Conservation (phyloP, 208 protist genomes). For the Crithidia mellificae region DNA sequence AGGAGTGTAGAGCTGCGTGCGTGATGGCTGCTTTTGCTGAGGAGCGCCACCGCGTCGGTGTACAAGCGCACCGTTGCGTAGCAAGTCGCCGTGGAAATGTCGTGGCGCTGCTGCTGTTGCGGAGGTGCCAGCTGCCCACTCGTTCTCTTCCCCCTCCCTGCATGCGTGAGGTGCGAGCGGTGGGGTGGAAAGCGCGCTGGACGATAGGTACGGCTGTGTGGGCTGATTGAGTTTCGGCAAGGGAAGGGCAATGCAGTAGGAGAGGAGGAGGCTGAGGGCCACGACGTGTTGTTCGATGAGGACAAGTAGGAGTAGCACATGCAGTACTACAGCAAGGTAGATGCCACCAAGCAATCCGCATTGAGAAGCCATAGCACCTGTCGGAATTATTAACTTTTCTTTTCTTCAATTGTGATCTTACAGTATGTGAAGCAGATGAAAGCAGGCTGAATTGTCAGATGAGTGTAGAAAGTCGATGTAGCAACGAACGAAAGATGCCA, state of each 20-base stretch:
- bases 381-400: neutral
- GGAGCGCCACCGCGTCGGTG: neutral
- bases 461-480: too few relatives aligned
- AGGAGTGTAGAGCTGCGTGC: neutral
- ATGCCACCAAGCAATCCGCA: conserved; percentile 21
- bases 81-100: too few relatives aligned
- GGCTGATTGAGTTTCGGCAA: neutral
- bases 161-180: too few relatives aligned
- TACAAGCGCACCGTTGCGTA: too few relatives aligned
- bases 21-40: neutral
- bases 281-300: conserved; percentile 18
- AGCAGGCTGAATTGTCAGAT: too few relatives aligned
- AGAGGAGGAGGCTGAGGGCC: conserved; percentile 14
- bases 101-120: neutral
- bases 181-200: too few relatives aligned
- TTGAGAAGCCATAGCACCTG: conserved; percentile 4
- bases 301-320: conserved; percentile 33
- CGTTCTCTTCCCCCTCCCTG: too few relatives aligned
- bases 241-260: conserved; percentile 8
- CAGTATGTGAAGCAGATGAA: too few relatives aligned
- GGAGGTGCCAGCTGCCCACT: too few relatives aligned
- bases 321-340: conserved; percentile 48
- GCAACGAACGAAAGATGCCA: too few relatives aligned
- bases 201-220: neutral
- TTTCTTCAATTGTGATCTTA: conserved; percentile 3